These are phyloP conservation scores for Ustilago esculenta DNA, from an alignment of 1,284 basidiomycete genomes.

Conservation along the genomic window DNA sequence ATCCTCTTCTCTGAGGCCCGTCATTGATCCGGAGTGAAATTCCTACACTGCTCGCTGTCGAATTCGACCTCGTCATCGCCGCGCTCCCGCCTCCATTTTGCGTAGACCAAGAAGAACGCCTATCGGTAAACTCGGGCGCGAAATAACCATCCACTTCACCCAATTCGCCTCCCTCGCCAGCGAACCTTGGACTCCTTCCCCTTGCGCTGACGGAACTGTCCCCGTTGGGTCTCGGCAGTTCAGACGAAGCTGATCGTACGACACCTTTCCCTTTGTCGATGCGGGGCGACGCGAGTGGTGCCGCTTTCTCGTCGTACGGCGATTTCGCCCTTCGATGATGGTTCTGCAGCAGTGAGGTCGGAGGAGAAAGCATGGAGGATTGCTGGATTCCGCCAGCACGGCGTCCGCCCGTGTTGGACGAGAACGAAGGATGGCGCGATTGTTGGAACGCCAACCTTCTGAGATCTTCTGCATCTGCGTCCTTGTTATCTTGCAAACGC, in stretches of 20 bases:
- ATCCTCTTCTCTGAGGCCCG: constrained; percentile 3
- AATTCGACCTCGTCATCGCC: constrained; percentile 22
- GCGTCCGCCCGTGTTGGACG: neutral
- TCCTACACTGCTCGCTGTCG: constrained; percentile 16
- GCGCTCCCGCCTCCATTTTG: constrained; percentile 7
- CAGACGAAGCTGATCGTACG: constrained; percentile 27
- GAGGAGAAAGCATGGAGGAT: constrained; percentile 20
- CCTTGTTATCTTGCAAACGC: too few relatives aligned
- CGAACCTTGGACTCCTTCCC: constrained; percentile 1
- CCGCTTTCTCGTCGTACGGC: constrained; percentile 49
- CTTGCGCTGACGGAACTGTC: neutral
- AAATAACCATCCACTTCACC: constrained; percentile 38
- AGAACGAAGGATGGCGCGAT: constrained; percentile 12
- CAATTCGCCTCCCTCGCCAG: constrained; percentile 5
- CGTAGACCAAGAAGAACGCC: constrained; percentile 1
- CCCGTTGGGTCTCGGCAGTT: constrained; percentile 5
- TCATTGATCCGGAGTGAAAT: constrained; percentile 41
- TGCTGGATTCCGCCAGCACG: constrained; percentile 2
- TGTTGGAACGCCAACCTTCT: constrained; percentile 6
- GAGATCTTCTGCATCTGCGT: constrained; percentile 4
- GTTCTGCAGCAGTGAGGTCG: constrained; percentile 17
- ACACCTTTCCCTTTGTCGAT: constrained; percentile 49
- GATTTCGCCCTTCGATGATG: constrained; percentile 31
- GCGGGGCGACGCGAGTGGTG: constrained; percentile 40
- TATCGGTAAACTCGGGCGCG: neutral